Evolutionary conservation across 2,329 filamentous ascomycete species (phyloP).

Genomic region (Aureobasidium sp.): DNA sequence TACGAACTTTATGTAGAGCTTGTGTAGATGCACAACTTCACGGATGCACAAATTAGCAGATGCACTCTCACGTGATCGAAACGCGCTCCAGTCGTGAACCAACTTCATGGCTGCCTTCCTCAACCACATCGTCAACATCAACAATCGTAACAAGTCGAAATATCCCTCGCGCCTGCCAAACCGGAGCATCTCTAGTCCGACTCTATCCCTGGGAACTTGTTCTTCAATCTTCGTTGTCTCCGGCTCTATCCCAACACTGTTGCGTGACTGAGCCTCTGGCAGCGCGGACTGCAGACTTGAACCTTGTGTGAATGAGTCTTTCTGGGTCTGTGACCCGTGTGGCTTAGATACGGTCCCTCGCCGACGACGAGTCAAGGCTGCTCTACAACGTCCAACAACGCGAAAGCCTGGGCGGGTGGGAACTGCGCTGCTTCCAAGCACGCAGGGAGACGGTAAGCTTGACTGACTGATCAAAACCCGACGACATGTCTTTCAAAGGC

Average conservation of each 20-base stretch:
- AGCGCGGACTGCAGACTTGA: background rate
- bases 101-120: background rate
- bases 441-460: constrained; percentile 9
- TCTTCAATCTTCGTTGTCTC: background rate
- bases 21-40: background rate
- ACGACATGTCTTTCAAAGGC: background rate
- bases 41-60: background rate
- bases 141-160: background rate
- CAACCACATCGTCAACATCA: background rate
- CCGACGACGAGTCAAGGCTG: constrained; percentile 3
- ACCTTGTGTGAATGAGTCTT: constrained; percentile 1
- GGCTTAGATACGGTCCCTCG: background rate
- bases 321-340: background rate
- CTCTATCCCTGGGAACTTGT: background rate
- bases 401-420: constrained; percentile 13
- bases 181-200: background rate
- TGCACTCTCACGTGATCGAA: background rate
- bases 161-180: background rate
- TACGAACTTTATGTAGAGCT: too few species aligned
- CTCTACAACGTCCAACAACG: background rate
- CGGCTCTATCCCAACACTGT: constrained; percentile 5
- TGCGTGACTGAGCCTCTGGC: constrained; percentile 8
- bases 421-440: background rate
- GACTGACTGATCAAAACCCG: background rate
- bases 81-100: background rate